Evolutionary conservation across 164 flowering plant species (phyloP), one percentile per base, ranked within the genome.

Genomic region (Vitis labrusca): DNA sequence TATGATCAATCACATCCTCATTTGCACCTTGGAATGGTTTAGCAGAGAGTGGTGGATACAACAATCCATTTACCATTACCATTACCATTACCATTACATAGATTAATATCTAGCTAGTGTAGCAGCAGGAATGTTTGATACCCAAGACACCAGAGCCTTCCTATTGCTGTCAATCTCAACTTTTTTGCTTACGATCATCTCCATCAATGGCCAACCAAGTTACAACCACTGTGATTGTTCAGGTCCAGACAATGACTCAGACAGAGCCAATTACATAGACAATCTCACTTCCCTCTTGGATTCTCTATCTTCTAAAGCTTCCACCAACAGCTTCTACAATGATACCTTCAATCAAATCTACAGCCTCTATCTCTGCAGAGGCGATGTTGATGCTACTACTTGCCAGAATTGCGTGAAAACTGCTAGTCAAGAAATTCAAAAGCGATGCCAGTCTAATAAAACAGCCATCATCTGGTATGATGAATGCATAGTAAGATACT

Each of bases 381-480:
- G 78, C 2, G 78, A 80, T 64, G 30, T 72, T 5, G 6, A 73
- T 5, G 16, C 4, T 3, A 14, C 23, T 15, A 62, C 11, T 5
- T 80, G 81, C 49, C 69, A 23, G 16, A 23, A 2, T 3, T 80
- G 81, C 32, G 63, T 80, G 44, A 29, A 55, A 5, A 10, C 10
- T 52, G 74, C 83, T 3, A 27, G 15, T 29, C 66, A 50, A 17
- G 10, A 49, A 12, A 57, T 80, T 59, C 11, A 1, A 55, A 12
- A 63, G 10, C 27, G n/a, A 8, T 77, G 83, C 60, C 63, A 70
- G 0, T 23, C 53, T 0, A 3, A 55, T 29, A 60, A 9, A 13
- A 37, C 2, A 9, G 78, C 78, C 3, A 59, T 73, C 52, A 51
- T 71, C 7, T 79, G 80, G 82, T 79, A 73, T 50, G 77, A 78